These are phyloP conservation scores for Solanum tarapatanum DNA, from an alignment of 257 asterid species.

Conservation along the genomic window DNA sequence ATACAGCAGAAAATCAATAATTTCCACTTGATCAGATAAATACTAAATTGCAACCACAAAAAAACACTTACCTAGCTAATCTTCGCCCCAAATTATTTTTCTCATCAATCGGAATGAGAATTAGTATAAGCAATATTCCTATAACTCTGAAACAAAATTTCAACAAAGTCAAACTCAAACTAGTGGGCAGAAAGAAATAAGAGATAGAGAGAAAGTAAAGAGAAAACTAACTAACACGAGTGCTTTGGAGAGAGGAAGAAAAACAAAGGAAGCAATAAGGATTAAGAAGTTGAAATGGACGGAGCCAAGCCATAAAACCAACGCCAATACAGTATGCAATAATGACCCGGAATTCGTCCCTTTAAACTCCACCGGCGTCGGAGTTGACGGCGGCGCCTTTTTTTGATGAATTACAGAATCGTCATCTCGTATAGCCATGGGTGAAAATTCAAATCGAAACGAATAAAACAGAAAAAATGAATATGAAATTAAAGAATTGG, in stretches of 20 bases:
- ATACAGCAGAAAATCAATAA: neutral
- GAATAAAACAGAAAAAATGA: neutral
- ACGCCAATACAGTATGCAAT: constrained; percentile 30
- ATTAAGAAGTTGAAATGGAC: constrained; percentile 42
- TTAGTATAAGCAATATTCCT: constrained; percentile 47
- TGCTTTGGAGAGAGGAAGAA: constrained; percentile 56
- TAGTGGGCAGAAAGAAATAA: neutral
- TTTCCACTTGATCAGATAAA: neutral
- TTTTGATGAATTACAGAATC: constrained; percentile 14
- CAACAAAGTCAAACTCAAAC: neutral
- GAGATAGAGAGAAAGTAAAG: neutral
- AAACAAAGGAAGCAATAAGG: constrained; percentile 40
- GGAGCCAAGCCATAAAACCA: constrained; percentile 61
- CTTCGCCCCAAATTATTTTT: constrained; percentile 55
- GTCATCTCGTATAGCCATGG: constrained; percentile 1
- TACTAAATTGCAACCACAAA: neutral
- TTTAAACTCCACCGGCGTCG: constrained; percentile 49
- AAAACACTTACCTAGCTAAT: constrained; percentile 37
- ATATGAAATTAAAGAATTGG: neutral
- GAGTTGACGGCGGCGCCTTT: constrained; percentile 9
- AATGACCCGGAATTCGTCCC: constrained; percentile 35
- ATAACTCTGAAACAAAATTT: constrained; percentile 35
- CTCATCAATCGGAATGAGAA: constrained; percentile 66
- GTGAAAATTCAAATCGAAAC: neutral
- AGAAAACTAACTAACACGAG: constrained; percentile 48